Percentiles rank a stretch among this genome's conserved stretches.
These are phyloP conservation scores for Erodium chrysanthum DNA, from an alignment of 441 rosid genomes.

Conservation along the genomic window DNA sequence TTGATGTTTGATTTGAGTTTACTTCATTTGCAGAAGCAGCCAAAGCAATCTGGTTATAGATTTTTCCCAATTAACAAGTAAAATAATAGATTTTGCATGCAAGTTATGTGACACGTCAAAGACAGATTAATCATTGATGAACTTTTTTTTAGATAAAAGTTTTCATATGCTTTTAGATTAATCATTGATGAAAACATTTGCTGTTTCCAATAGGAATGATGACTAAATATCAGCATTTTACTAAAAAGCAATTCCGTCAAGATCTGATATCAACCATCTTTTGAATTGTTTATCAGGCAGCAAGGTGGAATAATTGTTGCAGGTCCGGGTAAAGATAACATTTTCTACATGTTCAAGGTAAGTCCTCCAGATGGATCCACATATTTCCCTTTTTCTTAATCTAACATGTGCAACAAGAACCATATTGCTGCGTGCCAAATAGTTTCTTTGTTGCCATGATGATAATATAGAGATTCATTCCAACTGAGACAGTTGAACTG, in stretches of 20 bases:
- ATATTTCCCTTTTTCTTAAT: background rate
- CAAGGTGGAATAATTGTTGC: conserved; percentile 92
- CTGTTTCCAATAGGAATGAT: background rate
- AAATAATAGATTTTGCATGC: no score
- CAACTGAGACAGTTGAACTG: background rate
- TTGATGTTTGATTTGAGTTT: background rate
- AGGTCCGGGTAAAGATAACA: conserved; percentile 71
- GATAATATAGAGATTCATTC: background rate
- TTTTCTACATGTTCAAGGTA: conserved; percentile 79
- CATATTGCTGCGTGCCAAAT: background rate
- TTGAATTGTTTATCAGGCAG: conserved; percentile 46
- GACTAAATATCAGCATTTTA: background rate
- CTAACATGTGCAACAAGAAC: background rate
- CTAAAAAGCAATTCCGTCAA: background rate
- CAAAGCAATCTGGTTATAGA: background rate
- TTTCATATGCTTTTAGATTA: background rate
- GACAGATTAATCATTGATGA: background rate
- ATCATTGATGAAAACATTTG: background rate
- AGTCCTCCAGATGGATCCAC: conserved; percentile 11
- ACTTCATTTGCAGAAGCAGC: background rate
- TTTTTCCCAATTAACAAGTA: background rate
- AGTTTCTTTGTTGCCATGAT: background rate
- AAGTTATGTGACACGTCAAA: no score
- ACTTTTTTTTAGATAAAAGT: background rate
- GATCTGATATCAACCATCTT: background rate